Base-by-base conservation (phyloP, 2,329 filamentous ascomycete species). In the Pseudogymnoascus sp. region DNA sequence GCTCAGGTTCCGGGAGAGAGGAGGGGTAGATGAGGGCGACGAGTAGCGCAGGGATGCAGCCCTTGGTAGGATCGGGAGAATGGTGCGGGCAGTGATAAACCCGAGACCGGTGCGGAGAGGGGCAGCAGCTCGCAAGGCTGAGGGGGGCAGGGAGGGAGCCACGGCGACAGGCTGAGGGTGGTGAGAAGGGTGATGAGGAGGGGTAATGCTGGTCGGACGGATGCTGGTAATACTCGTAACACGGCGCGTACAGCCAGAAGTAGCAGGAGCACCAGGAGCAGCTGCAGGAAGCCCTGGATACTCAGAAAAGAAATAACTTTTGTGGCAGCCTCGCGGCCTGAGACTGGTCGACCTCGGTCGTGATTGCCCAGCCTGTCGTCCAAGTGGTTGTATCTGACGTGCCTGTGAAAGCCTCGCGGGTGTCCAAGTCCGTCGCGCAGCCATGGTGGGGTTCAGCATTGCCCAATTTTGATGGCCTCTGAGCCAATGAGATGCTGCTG, bases 381-480 rank as follows among this genome's bases (percentile, higher is more conserved):
- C 49, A 55, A 55, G 49, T 55, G 49, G 49, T 55, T 33, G 49
- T 6, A 55, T 19, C 29, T 21, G 29, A 33, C 29, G 49, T 33
- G 49, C 35, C 5, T 60, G 58, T 60, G 58, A 60, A 29, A 41
- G 35, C 26, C 10, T 60, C 58, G 58, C 58, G 58, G 58, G 58
- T 60, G 58, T 60, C 21, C 58, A 60, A 60, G 31, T 60, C 58
- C 58, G 58, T 60, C 58, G 58, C 58, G 58, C 33, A 60, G 58
- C 58, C 58, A 60, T 60, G 58, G 58, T 60, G 58, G 35, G 58
- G 58, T 60, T 60, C 14, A 60, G 33, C 58, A 60, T 60, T 33
- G 37, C 37, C 58, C 58, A 60, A 60, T 60, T 37, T 29, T 38
- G 33, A 41, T 4, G 31, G 19, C 31, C 8, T 26, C 33, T 38